phyloP scores from a whole-genome alignment of 345 rosid genomes.

The Kandelia obovata region DNA sequence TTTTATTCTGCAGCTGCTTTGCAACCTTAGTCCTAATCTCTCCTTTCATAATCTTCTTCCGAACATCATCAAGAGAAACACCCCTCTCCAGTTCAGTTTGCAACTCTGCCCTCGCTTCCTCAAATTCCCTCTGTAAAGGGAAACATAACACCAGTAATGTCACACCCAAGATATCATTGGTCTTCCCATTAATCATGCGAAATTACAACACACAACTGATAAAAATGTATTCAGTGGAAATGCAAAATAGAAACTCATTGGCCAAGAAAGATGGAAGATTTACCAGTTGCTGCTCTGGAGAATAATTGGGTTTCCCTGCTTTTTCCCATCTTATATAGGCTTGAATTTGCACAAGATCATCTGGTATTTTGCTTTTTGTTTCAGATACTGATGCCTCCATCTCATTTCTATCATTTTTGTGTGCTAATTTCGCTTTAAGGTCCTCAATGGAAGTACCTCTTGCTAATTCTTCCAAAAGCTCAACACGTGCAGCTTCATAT shows the following conservation, averaged over 20 bases:
- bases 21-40: conserved; percentile 41
- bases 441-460: conserved; percentile 72
- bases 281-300: conserved; percentile 53
- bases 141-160: conserved; percentile 13
- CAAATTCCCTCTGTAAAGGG: conserved; percentile 51
- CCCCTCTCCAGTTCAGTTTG: conserved; percentile 58
- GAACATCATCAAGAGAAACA: conserved; percentile 48
- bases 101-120: conserved; percentile 64
- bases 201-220: neutral
- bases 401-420: conserved; percentile 47
- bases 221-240: neutral
- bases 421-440: conserved; percentile 59
- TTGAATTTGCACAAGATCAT: conserved; percentile 60
- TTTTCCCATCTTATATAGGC: conserved; percentile 72
- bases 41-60: conserved; percentile 51
- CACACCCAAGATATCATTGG: conserved; percentile 2
- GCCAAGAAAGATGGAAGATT: conserved; percentile 17
- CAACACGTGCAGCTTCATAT: conserved; percentile 89
- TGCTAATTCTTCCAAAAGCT: conserved; percentile 76
- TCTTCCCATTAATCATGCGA: conserved; percentile 8
- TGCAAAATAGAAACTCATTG: conserved; percentile 8
- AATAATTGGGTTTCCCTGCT: conserved; percentile 67
- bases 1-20: conserved; percentile 38
- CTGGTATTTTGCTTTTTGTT: conserved; percentile 41
- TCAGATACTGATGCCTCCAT: conserved; percentile 35